phyloP scores from a whole-genome alignment of 1,284 basidiomycete genomes.

The Spongispora temasekensis region DNA sequence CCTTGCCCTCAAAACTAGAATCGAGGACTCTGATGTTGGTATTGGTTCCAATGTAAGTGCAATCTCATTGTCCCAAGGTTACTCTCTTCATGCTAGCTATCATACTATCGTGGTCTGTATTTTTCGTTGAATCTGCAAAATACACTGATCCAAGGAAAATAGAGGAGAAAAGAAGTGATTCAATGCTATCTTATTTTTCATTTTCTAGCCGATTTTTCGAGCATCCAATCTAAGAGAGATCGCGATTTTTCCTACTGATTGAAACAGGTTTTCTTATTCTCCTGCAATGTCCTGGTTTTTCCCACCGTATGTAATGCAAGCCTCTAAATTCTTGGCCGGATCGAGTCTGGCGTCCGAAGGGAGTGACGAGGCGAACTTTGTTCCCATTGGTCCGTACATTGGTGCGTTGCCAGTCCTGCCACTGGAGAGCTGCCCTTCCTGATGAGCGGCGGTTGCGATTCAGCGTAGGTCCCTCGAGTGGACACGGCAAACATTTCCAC shows the following conservation, averaged over 20 bases:
- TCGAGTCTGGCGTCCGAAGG: too few relatives aligned
- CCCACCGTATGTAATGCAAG: conserved; percentile 3
- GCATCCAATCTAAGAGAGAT: too few relatives aligned
- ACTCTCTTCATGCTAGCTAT: not conserved
- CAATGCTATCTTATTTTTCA: too few relatives aligned
- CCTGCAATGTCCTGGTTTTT: conserved; percentile 8
- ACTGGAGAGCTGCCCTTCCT: not conserved
- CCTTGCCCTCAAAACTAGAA: not conserved
- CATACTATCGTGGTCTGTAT: too few relatives aligned
- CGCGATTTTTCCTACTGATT: too few relatives aligned
- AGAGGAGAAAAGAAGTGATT: too few relatives aligned
- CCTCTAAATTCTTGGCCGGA: not conserved
- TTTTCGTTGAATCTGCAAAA: too few relatives aligned
- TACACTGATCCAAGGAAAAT: too few relatives aligned
- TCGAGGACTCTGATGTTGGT: not conserved
- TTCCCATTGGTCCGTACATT: not conserved
- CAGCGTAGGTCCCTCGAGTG: too few relatives aligned
- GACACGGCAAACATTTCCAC: too few relatives aligned
- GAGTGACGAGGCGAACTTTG: not conserved
- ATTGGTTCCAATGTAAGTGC: not conserved
- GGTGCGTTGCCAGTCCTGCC: conserved; percentile 12
- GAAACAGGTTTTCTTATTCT: not conserved
- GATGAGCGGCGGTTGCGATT: not conserved
- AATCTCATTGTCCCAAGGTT: not conserved
- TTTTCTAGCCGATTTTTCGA: too few relatives aligned